Base-by-base conservation (phyloP, 495 filamentous ascomycete genomes). In the Hypoxylon cercidicola region DNA sequence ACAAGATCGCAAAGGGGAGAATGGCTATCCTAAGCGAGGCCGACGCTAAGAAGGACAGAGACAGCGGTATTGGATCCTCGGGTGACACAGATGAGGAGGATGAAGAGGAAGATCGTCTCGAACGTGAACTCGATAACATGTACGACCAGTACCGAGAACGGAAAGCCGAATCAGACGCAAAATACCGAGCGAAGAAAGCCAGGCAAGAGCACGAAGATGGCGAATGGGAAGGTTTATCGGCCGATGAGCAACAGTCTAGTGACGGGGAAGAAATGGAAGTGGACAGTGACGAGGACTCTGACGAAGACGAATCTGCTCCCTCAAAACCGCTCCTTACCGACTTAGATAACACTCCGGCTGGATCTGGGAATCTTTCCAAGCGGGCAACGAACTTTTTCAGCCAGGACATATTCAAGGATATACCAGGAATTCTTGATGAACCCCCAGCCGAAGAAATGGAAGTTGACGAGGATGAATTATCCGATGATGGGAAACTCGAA, bases 221-320 rank as follows among this genome's bases (percentile, higher is more conserved):
- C 0, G 93, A 96, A 68, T 98, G 92, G 89, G 89, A 93, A 49
- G 95, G 96, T 2, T 89, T 99, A 65, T 93, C 92, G 16, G 93
- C 88, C 20, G 78, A 81, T 19, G 85, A 85, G 64, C 78, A 87
- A 10, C 81, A 76, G 21, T 84, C 81, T 41, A 87, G 87, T 41
- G 86, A 87, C 55, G 82, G 80, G 16, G 74, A 78, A 11, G 72
- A 71, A 35, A 59, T 85, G n/a, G 83, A 85, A 5, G 80, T 84
- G 41, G 49, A 87, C 32, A 85, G 84, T 48, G 82, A 82, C 44
- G 85, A 84, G 4, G 81, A 79, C 5, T 82, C 82, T 2, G 83
- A 84, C 28, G 79, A 84, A 1, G 80, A 85, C 23, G 77, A 75
- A 12, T 66, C 51, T 4, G 68, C 64, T 25, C 66, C 72, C 19